Evolutionary conservation across 345 rosid species (phyloP).

Genomic region (Odontarrhena argentea): DNA sequence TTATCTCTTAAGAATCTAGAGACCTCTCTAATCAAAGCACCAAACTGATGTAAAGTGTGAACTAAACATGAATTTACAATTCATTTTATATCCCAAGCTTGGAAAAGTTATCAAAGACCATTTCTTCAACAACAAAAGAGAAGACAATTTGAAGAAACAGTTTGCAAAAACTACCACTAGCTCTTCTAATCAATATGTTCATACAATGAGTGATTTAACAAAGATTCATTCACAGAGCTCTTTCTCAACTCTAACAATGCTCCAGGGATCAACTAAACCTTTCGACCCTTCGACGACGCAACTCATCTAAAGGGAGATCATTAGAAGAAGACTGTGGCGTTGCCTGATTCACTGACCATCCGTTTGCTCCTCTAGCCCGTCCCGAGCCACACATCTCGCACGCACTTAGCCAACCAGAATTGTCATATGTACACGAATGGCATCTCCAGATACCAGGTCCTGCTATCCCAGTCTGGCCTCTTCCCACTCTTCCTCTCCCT

Average conservation of each 20-base stretch:
- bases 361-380: slow-evolving; percentile 46
- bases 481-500: slow-evolving; percentile 76
- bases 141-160: slow-evolving; percentile 16
- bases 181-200: slow-evolving; percentile 11
- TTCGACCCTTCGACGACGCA: slow-evolving; percentile 80
- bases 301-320: slow-evolving; percentile 65
- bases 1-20: background rate
- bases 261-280: slow-evolving; percentile 59
- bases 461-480: slow-evolving; percentile 47
- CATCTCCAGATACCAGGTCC: slow-evolving; percentile 74
- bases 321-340: slow-evolving; percentile 31
- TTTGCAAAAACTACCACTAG: slow-evolving; percentile 11
- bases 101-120: background rate
- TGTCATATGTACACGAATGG: slow-evolving; percentile 82
- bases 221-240: slow-evolving; percentile 22
- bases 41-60: background rate
- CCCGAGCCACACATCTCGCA: slow-evolving; percentile 92
- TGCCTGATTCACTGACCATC: slow-evolving; percentile 38
- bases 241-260: slow-evolving; percentile 20
- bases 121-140: slow-evolving; percentile 34
- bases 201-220: slow-evolving; percentile 17
- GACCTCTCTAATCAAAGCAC: background rate
- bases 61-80: background rate
- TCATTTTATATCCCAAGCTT: background rate
- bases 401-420: slow-evolving; percentile 52